Evolutionary conservation across 2,329 filamentous ascomycete genomes (phyloP), one percentile per base, ranked within the genome.

Genomic region (Fusarium circinatum): DNA sequence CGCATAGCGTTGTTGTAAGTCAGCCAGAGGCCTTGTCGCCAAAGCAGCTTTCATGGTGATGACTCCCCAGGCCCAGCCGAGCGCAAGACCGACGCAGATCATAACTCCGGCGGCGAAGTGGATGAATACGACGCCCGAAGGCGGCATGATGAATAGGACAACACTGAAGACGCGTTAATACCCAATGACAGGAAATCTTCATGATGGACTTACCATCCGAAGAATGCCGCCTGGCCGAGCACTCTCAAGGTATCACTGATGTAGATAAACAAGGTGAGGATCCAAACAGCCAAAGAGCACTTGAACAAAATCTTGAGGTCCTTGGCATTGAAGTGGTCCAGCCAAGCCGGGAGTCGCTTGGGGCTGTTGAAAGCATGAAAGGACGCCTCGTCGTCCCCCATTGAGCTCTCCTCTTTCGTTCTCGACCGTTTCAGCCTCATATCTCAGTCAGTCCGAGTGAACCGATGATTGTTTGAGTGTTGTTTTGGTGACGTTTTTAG

Each of bases 281-380:
- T 64, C 74, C 74, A 75, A 8, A 75, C 70, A n/a, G 74, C 73
- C 18, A 75, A 17, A 5, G 62, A 70, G 34, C 74, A 75, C 47
- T 71, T 71, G 62, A 75, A 72, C n/a, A 75, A 55, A 54, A 65
- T 75, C 58, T 75, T 75, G 24, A 75, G 73, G 45, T 75, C 74
- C 15, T 69, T 74, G 11, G 73, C 67, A 38, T 75, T 75, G 38
- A 75, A 75, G 38, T 75, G 74, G 22, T 75, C 73, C 15, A 75
- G 56, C 74, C 74, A 75, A 38, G 64, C 30, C 4, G 74, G 74
- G 17, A 73, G 64, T 48, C 30, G 52, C 56, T 36, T 68, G 0
- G 64, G 56, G 22, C 20, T 55, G 32, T 68, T 68, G 39, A 68
- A 68, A 22, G 56, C 48, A 24, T 49, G 26, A 17, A 68, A 68